phyloP scores from a whole-genome alignment of 306 rosid species.

The Myrica gale region DNA sequence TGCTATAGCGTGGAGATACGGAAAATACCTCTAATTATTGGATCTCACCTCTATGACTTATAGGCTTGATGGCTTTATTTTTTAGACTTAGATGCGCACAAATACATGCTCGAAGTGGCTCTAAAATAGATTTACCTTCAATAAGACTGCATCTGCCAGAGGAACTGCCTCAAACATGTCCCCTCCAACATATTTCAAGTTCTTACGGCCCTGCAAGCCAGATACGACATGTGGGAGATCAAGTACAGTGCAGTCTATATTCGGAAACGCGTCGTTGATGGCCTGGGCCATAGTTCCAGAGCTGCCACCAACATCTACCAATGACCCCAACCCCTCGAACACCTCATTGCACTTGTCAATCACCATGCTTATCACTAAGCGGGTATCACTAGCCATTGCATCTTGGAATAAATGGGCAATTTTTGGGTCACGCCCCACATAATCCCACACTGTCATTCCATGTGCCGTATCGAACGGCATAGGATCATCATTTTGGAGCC shows the following conservation, averaged over 20 bases:
- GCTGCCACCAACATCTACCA: slow-evolving; percentile 42
- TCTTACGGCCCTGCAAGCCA: neutral
- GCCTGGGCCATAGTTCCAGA: slow-evolving; percentile 29
- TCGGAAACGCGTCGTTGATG: slow-evolving; percentile 27
- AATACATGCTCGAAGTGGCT: no score
- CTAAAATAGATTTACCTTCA: slow-evolving; percentile 16
- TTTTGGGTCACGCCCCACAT: neutral
- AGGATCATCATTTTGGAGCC: slow-evolving; percentile 12
- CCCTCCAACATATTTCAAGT: slow-evolving; percentile 24
- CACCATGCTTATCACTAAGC: neutral
- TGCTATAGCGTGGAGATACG: no score
- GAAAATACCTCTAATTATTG: no score
- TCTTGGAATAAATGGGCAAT: neutral
- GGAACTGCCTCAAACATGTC: slow-evolving; percentile 35
- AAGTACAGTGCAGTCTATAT: slow-evolving; percentile 28
- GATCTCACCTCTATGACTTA: no score
- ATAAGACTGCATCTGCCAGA: slow-evolving; percentile 28
- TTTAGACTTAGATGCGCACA: neutral
- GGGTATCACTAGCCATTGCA: slow-evolving; percentile 29
- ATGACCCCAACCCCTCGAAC: slow-evolving; percentile 30
- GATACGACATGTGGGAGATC: slow-evolving; percentile 39
- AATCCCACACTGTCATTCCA: slow-evolving; percentile 21
- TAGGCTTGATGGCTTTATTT: neutral
- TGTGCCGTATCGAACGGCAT: slow-evolving; percentile 20
- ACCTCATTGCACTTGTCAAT: slow-evolving; percentile 9